Percentiles rank a stretch among this genome's conserved stretches.
Conservation (phyloP, 306 rosid species). For the Cicer chorassanicum region DNA sequence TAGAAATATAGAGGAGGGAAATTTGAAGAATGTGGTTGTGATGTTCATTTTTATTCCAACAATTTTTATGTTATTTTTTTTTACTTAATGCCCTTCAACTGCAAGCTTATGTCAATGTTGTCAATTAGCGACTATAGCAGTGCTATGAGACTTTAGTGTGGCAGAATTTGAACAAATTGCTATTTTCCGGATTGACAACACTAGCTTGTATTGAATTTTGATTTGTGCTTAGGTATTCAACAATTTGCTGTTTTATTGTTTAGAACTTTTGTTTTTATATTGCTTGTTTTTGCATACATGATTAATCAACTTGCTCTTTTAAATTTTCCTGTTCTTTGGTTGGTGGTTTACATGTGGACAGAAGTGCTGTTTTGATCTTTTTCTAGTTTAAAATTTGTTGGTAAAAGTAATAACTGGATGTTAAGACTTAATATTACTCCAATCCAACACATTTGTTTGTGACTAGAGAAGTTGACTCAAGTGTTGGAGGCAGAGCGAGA, state of each 20-base stretch:
- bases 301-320: not conserved
- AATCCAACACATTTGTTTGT: constrained; percentile 29
- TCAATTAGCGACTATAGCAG: not conserved
- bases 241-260: constrained; percentile 1
- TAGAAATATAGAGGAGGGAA: not conserved
- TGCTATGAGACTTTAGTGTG: too few species aligned
- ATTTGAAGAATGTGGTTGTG: constrained; percentile 18
- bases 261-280: not conserved
- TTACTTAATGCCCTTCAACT: constrained; percentile 2
- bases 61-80: not conserved
- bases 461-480: constrained; percentile 80
- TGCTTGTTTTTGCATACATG: constrained; percentile 20
- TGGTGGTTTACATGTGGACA: constrained; percentile 6
- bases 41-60: constrained; percentile 2
- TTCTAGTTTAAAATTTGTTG: constrained; percentile 12
- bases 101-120: not conserved
- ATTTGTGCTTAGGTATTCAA: constrained; percentile 15
- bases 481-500: constrained; percentile 88
- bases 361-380: constrained; percentile 4
- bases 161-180: not conserved
- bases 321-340: not conserved
- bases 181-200: not conserved
- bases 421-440: constrained; percentile 26
- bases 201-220: constrained; percentile 4
- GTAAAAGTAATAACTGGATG: constrained; percentile 16